Evolutionary conservation across 2,329 filamentous ascomycete genomes (phyloP), one percentile per base, ranked within the genome.

Genomic region (Dothistroma pini): DNA sequence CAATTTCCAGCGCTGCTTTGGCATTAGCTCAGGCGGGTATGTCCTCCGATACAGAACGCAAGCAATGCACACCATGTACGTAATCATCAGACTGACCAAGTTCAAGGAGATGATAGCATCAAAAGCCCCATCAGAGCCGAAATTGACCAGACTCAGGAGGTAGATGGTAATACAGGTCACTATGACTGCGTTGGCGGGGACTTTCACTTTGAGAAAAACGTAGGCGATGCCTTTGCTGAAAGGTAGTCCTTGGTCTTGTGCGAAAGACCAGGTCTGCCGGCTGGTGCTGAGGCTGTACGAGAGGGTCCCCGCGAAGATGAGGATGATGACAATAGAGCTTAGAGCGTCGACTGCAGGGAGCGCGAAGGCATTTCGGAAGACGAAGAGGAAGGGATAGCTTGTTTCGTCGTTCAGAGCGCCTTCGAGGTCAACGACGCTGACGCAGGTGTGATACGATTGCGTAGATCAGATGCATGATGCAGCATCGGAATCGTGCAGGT

Each of bases 41-140:
- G 78, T 63, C 48, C 76, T 74, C 38, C 75, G 71, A 62, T 74
- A 76, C 21, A 78, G 69, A 9, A 79, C 72, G 59, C 74, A 75
- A 57, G 74, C 73, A 58, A 79, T 78, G 21, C 69, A 72, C 58
- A 79, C 69, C 50, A 75, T 69, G 69, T 79, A 80, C 12, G 76
- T 76, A 10, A 73, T 74, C 71, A 79, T 74, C 6, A 76, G 66
- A 6, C 73, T 72, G 5, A 75, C 73, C 16, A 75, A 67, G 54
- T 72, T 72, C n/a, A 79, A 71, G 0, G 75, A 77, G 38, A 77
- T 74, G 60, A 78, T 68, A 58, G 73, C 69, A 59, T 75, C 75
- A 67, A 72, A 71, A n/a, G 68, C 69, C 21, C 65, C 63, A 38
- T 61, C 57, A 10, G 63, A 67, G 35, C 69, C 70, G 19, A 71